Conservation (phyloP, 192 early-diverging fungal species). For the Coemansia sp. region DNA sequence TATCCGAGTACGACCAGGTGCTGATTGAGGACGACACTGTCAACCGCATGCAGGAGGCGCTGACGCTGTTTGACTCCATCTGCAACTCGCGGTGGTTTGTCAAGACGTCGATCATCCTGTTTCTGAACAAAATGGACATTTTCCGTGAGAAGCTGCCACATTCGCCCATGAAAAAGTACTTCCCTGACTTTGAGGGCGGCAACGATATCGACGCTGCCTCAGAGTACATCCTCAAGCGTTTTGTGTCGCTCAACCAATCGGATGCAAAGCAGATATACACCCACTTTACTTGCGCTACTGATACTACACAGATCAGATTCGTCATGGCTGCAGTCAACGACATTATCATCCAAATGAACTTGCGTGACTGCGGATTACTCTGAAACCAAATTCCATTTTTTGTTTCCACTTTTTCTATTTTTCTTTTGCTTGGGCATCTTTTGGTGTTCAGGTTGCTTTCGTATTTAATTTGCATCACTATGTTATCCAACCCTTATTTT, state of each 20-base stretch:
- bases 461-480: not conserved
- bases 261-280: slow-evolving; percentile 85
- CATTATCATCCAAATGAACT: slow-evolving; percentile 83
- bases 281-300: slow-evolving; percentile 87
- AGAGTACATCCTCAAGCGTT: slow-evolving; percentile 78
- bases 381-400: slow-evolving; percentile 42
- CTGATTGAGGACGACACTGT: slow-evolving; percentile 95
- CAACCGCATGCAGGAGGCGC: slow-evolving; percentile 94
- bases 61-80: slow-evolving; percentile 96
- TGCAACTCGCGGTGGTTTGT: slow-evolving; percentile 98
- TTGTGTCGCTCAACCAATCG: slow-evolving; percentile 76
- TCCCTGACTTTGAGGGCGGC: slow-evolving; percentile 83
- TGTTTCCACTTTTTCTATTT: not conserved
- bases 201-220: slow-evolving; percentile 73
- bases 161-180: slow-evolving; percentile 84
- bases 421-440: not conserved
- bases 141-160: slow-evolving; percentile 87
- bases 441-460: not conserved
- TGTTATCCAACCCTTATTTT: not conserved
- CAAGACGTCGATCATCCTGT: slow-evolving; percentile 96
- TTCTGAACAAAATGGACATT: slow-evolving; percentile 98
- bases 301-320: slow-evolving; percentile 84
- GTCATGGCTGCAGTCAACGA: slow-evolving; percentile 91
- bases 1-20: slow-evolving; percentile 94
- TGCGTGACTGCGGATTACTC: slow-evolving; percentile 76